Percentiles rank a stretch among this genome's conserved stretches.
Evolutionary conservation across 2,329 filamentous ascomycete genomes (phyloP).

Genomic region (Epichloe uncinata): DNA sequence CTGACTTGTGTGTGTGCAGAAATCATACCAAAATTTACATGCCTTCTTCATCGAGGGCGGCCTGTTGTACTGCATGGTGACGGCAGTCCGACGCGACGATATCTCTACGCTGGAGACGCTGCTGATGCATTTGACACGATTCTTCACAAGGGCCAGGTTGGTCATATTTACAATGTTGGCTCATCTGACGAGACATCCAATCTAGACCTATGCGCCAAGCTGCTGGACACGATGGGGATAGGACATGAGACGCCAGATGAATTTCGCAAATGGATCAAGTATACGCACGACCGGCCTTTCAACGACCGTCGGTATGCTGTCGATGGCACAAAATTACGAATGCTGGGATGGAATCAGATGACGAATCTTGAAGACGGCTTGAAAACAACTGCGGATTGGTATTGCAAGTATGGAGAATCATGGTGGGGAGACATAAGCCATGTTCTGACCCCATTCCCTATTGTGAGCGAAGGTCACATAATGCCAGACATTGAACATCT

Average conservation of each 20-base stretch:
- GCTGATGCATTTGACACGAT: conserved; percentile 76
- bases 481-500: conserved; percentile 32
- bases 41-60: conserved; percentile 50
- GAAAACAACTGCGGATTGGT: conserved; percentile 55
- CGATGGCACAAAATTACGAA: conserved; percentile 52
- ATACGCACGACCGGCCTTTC: conserved; percentile 66
- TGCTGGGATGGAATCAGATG: conserved; percentile 57
- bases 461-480: conserved; percentile 42
- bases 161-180: conserved; percentile 72
- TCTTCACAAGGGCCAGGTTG: conserved; percentile 59
- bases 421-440: conserved; percentile 64
- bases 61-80: conserved; percentile 66
- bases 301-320: conserved; percentile 64
- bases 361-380: conserved; percentile 52
- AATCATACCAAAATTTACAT: conserved; percentile 73
- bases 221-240: conserved; percentile 51
- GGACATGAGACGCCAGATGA: conserved; percentile 35
- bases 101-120: conserved; percentile 67
- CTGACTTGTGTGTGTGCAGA: conserved; percentile 32
- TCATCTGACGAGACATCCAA: conserved; percentile 70
- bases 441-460: conserved; percentile 54
- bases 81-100: conserved; percentile 59
- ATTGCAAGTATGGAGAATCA: conserved; percentile 47
- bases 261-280: conserved; percentile 53
- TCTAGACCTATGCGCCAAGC: conserved; percentile 49